A percentile compares a stretch with the other conserved stretches of the same genome.
Evolutionary conservation across 257 asterid genomes (phyloP).

Genomic region (Solanum medicagineum): DNA sequence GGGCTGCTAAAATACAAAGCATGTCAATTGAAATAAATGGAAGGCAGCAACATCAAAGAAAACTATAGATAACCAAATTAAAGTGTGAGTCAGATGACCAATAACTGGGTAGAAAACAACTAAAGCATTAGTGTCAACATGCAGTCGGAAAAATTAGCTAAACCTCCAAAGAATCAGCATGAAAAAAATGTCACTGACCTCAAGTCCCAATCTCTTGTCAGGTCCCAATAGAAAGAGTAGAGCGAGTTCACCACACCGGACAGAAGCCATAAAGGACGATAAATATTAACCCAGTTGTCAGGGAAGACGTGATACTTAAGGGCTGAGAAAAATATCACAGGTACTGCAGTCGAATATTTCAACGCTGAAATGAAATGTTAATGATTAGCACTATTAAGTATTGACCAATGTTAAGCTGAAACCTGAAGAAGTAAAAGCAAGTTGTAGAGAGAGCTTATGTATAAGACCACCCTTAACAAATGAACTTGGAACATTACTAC

Average conservation of each 20-base stretch:
- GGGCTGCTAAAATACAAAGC: background rate
- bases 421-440: background rate
- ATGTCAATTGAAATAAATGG: background rate
- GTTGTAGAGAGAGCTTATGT: background rate
- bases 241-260: slow-evolving; percentile 73
- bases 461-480: background rate
- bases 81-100: background rate
- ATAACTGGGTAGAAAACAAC: background rate
- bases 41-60: background rate
- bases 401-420: background rate
- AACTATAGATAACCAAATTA: background rate
- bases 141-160: background rate
- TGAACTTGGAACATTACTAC: background rate
- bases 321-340: slow-evolving; percentile 88
- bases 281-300: slow-evolving; percentile 57
- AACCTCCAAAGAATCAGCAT: background rate
- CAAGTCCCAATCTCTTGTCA: slow-evolving; percentile 92
- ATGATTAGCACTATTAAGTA: slow-evolving; percentile 10
- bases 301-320: slow-evolving; percentile 89
- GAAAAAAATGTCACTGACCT: slow-evolving; percentile 34
- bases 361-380: slow-evolving; percentile 58
- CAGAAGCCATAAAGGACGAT: slow-evolving; percentile 89
- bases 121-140: background rate
- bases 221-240: slow-evolving; percentile 97
- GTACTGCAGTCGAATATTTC: slow-evolving; percentile 89